Evolutionary conservation across 2,329 filamentous ascomycete species (phyloP), one percentile per base, ranked within the genome.

Genomic region (Ceratocystis destructans): DNA sequence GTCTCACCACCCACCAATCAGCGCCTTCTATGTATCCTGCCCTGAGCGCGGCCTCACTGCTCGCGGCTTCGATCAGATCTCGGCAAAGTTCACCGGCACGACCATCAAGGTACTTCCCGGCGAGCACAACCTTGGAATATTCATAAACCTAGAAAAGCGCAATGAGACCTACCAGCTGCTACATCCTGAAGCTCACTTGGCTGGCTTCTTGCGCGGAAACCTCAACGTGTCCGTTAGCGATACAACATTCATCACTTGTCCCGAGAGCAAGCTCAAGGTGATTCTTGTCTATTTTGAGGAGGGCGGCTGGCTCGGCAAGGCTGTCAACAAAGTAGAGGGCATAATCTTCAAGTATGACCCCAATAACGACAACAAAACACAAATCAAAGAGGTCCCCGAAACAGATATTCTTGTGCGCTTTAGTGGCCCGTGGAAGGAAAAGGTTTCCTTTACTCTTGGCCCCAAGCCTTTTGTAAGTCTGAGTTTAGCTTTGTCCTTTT

Each of bases 41-140:
- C 91, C 92, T 0, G 89, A 95, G 71, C 92, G 90, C 73, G 94
- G 93, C 33, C 83, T 99, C 70, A 85, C 85, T 46, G 94, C 94
- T 17, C 83, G 88, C 67, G 94, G 94, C 1, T 99, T 93, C 73
- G 94, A 99, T 73, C 94, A 99, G 78, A 87, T 99, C 72, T 93
- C 89, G 71, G 94, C 94, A 73, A 97, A 96, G 76, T 99, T 99
- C 77, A 97, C 94, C 0, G 94, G 94, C 67, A 96, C 94, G 20
- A 93, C 89, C 71, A 83, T 99, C 75, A 90, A 91, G 73, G 93
- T 99, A 46, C 86, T 87, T 25, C 90, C 94, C 0, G 94, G 94
- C 69, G 87, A 92, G 73, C 90, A 96, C 78, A 99, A 99, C 75
- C 80, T 95, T 70, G 94, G 94, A 70, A 97, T 99, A 71, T 99